Percentiles rank a stretch among this genome's conserved stretches.
phyloP scores from a whole-genome alignment of 768 basidiomycete genomes.

The Sporobolomyces pararoseus region DNA sequence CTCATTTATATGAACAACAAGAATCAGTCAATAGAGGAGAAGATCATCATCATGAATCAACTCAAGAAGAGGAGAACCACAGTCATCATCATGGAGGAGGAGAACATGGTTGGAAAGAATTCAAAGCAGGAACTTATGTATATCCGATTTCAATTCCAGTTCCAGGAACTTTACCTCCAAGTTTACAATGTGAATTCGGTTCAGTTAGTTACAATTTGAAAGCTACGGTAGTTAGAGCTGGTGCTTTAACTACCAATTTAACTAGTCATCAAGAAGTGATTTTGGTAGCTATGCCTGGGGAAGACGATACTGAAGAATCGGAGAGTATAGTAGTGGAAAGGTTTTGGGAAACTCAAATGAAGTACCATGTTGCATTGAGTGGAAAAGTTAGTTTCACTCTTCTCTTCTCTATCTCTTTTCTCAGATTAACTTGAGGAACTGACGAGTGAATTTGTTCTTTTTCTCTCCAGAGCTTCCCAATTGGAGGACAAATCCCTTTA shows the following conservation, averaged over 20 bases:
- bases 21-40: not conserved
- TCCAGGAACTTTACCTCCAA: slow-evolving; percentile 72
- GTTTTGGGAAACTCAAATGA: slow-evolving; percentile 78
- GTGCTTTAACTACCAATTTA: slow-evolving; percentile 70
- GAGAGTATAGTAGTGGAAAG: slow-evolving; percentile 75
- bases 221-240: slow-evolving; percentile 77
- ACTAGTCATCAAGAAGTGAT: slow-evolving; percentile 66
- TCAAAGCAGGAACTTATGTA: slow-evolving; percentile 70
- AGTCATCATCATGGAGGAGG: no score
- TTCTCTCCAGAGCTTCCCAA: slow-evolving; percentile 67
- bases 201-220: slow-evolving; percentile 72
- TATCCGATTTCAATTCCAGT: slow-evolving; percentile 86
- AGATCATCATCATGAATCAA: slow-evolving; percentile 41
- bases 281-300: slow-evolving; percentile 69
- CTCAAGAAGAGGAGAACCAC: slow-evolving; percentile 47
- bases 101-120: slow-evolving; percentile 71
- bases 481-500: slow-evolving; percentile 77
- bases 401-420: not conserved
- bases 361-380: slow-evolving; percentile 45
- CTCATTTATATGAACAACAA: slow-evolving; percentile 2
- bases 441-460: no score
- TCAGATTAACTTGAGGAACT: not conserved
- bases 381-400: slow-evolving; percentile 36
- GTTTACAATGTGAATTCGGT: slow-evolving; percentile 69
- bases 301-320: slow-evolving; percentile 79